Evolutionary conservation across 2,329 filamentous ascomycete species (phyloP).

Genomic region (Trichoderma sp.): DNA sequence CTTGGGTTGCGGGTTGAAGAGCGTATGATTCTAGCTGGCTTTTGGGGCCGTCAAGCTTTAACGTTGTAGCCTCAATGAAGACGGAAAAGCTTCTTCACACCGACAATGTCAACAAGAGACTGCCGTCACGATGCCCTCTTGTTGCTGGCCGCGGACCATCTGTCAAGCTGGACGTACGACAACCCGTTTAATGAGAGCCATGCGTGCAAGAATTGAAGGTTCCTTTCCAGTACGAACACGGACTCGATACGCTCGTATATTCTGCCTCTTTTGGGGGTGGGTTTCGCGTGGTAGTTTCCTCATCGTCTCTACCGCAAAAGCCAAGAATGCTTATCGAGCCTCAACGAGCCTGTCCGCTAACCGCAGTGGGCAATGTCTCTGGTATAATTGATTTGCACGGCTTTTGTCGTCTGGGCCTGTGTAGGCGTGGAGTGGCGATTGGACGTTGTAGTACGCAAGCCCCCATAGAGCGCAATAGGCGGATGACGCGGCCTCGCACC

Average conservation of each 20-base stretch:
- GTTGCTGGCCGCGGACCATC: background rate
- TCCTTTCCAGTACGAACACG: background rate
- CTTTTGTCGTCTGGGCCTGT: background rate
- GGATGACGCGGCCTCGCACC: constrained; percentile 21
- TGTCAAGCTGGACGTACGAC: background rate
- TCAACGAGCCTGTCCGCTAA: background rate
- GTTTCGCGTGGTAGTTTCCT: background rate
- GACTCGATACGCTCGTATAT: background rate
- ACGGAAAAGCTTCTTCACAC: background rate
- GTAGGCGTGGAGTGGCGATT: constrained; percentile 14
- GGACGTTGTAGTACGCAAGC: constrained; percentile 17
- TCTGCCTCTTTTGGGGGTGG: background rate
- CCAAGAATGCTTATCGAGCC: background rate
- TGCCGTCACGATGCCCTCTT: background rate
- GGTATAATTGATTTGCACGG: background rate
- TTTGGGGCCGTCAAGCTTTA: background rate
- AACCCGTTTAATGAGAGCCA: background rate
- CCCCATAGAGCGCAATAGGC: background rate
- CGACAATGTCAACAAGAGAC: background rate
- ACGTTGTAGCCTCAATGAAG: background rate
- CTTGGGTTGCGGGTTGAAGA: background rate
- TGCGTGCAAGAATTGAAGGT: background rate
- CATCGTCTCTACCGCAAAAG: background rate
- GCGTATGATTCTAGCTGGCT: background rate
- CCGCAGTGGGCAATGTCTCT: background rate